Percentiles rank a stretch among this genome's conserved stretches.
phyloP scores from a whole-genome alignment of 805 yeast species.

The Yamadazyma kitorensis region DNA sequence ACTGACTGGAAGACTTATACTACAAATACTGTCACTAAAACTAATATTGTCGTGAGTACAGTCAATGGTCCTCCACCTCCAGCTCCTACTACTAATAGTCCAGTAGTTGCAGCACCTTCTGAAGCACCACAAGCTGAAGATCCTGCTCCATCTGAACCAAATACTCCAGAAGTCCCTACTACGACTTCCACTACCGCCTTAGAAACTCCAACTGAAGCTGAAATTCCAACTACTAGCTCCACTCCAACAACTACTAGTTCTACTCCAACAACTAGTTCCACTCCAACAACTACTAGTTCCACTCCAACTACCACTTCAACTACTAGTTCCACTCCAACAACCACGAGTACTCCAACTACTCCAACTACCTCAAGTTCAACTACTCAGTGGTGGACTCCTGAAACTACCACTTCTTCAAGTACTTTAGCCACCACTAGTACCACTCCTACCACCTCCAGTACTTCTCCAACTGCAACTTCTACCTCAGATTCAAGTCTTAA shows the following conservation, averaged over 20 bases:
- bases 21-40: conserved; percentile 15
- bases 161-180: conserved; percentile 6
- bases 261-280: conserved; percentile 11
- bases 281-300: conserved; percentile 8
- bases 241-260: conserved; percentile 8
- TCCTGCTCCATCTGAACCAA: conserved; percentile 7
- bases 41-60: conserved; percentile 14
- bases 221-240: conserved; percentile 12
- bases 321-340: conserved; percentile 10
- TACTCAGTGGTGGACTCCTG: conserved; percentile 6
- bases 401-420: conserved; percentile 13
- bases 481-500: conserved; percentile 12
- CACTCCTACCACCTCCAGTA: conserved; percentile 9
- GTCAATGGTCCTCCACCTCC: conserved; percentile 21
- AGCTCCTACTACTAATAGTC: conserved; percentile 6
- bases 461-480: conserved; percentile 16
- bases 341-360: conserved; percentile 11
- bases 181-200: conserved; percentile 9
- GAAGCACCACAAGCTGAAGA: conserved; percentile 8
- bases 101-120: conserved; percentile 8
- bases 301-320: conserved; percentile 13
- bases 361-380: conserved; percentile 7
- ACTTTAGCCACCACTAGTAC: conserved; percentile 13
- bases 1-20: conserved; percentile 23
- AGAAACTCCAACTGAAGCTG: conserved; percentile 7